Base-by-base conservation (phyloP, 768 basidiomycete species). In the Podaxis mareebaensis region DNA sequence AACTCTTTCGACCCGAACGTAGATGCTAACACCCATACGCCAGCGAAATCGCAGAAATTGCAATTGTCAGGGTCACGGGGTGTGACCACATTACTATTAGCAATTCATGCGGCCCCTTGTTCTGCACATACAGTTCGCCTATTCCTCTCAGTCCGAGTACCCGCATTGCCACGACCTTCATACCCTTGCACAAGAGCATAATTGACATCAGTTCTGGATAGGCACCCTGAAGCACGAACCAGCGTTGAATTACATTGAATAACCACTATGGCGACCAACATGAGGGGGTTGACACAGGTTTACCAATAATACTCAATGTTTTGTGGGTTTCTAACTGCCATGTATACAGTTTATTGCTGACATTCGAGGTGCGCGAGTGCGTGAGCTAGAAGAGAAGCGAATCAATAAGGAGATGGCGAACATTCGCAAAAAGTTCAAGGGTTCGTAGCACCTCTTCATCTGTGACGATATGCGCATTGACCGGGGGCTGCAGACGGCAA, bases 321-420 rank as follows among this genome's bases (percentile, higher is more conserved):
- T 33, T 12, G 38, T 46, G 36, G 22, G 26, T 36, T 39, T 26
- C 38, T 56, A 44, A 61, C 40, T 59, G 67, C 72, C 51, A 74
- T 46, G 38, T 52, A 61, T 28, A 22, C 55, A 97, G 95, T 97
- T 99, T 83, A 99, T 99, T 75, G 96, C 96, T 74, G 97, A 99
- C 77, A 93, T 99, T 71, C 91, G 97, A 61, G 95, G 97, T 55
- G 96, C 96, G 55, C 83, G 96, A 63, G 96, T 99, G 22, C 87
- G 96, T 60, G 97, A 99, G 75, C 79, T 99, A 58, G 97, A 99
- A 73, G 96, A 99, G 83, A 99, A 98, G 78, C 82, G 97, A 60
- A 97, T 99, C 69, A 99, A 99, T 79, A 96, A 98, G 77, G 97
- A 99, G 79, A 99, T 99, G 97, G 97, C 97, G 0, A 98, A 99